Evolutionary conservation across 140 eudicot genomes (phyloP).

Genomic region (Ambrosia hybrid): DNA sequence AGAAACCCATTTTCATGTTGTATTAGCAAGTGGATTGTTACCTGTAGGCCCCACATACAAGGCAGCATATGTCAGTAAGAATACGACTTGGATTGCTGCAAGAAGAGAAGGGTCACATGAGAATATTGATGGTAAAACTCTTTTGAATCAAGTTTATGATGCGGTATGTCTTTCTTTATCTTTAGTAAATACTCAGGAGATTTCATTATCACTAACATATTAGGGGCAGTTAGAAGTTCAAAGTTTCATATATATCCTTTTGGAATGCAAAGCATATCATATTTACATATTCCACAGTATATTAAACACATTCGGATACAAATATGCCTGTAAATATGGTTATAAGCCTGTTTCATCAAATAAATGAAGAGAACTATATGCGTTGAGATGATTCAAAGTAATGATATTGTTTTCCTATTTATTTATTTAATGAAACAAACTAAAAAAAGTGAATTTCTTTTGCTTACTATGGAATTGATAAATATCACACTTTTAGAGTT

Average conservation of each 20-base stretch:
- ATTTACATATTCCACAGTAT: not conserved
- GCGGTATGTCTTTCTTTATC: not conserved
- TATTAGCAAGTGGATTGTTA: conserved; percentile 57
- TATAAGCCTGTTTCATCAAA: too few relatives aligned
- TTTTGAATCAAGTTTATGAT: conserved; percentile 53
- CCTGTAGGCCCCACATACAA: conserved; percentile 66
- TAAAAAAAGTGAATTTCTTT: too few relatives aligned
- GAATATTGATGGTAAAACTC: conserved; percentile 64
- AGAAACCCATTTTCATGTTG: conserved; percentile 56
- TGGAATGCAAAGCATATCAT: not conserved
- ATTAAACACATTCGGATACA: too few relatives aligned
- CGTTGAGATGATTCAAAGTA: too few relatives aligned
- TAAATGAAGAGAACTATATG: too few relatives aligned
- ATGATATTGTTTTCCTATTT: too few relatives aligned
- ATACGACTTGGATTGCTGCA: conserved; percentile 72
- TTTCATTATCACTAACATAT: too few relatives aligned
- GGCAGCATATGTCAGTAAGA: conserved; percentile 60
- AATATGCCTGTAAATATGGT: too few relatives aligned
- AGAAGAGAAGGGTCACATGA: conserved; percentile 53
- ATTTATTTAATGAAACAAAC: too few relatives aligned
- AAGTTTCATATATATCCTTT: not conserved
- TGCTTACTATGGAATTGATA: too few relatives aligned
- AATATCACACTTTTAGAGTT: too few relatives aligned
- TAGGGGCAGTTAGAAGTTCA: too few relatives aligned
- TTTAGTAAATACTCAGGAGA: not conserved